Conservation (phyloP, 163 green algal genomes). For the Chlamydomonas reinhardtii region DNA sequence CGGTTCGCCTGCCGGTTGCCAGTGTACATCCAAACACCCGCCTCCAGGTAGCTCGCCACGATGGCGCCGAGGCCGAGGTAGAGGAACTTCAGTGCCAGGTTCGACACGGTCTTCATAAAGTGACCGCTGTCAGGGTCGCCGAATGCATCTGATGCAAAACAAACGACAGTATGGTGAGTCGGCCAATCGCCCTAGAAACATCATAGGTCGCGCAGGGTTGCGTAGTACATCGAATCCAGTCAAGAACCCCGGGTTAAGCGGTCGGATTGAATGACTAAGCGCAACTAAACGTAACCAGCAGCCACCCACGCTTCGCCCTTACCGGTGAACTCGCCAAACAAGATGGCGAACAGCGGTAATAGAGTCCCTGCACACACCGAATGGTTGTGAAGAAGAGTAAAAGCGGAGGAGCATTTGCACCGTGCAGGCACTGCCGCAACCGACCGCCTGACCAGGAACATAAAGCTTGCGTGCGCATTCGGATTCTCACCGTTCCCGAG, state of each 20-base stretch:
- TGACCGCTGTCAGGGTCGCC: background rate
- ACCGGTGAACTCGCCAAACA: constrained; percentile 82
- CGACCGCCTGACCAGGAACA: no score
- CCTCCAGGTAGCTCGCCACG: constrained; percentile 52
- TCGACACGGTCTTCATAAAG: constrained; percentile 22
- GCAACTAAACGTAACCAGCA: no score
- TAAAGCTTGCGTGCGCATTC: no score
- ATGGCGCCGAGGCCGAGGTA: constrained; percentile 54
- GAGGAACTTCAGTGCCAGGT: constrained; percentile 61
- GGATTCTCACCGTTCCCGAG: constrained; percentile 36
- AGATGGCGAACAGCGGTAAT: constrained; percentile 58
- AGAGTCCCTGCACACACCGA: background rate
- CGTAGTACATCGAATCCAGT: no score
- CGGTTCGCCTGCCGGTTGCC: constrained; percentile 74
- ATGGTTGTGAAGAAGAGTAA: background rate
- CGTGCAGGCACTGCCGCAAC: no score
- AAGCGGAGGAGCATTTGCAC: no score
- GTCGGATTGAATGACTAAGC: background rate
- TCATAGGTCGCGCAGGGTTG: no score
- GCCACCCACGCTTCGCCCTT: background rate
- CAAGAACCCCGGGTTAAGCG: no score
- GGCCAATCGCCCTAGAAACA: no score
- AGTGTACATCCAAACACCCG: constrained; percentile 48
- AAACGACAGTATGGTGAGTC: background rate
- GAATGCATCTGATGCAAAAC: constrained; percentile 4